Evolutionary conservation across 1,139 yeast species (phyloP), one percentile per base, ranked within the genome.

Genomic region (Candida labiduridarum): DNA sequence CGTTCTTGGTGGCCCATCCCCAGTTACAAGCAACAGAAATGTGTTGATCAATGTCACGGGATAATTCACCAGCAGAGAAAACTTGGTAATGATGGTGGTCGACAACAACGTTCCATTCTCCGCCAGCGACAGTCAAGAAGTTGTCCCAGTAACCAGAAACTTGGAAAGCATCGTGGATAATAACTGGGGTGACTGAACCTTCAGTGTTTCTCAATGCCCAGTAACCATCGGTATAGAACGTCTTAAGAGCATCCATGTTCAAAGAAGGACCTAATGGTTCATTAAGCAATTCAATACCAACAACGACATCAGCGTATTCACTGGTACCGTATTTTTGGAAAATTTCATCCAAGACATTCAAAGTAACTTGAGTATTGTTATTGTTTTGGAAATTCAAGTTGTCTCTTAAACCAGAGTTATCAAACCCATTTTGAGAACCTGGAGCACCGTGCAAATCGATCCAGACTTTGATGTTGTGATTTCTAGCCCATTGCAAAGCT

Each of bases 341-440:
- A 47, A 80, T 68, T 38, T 68, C 67, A 44, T 75, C 62, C 58
- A 84, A 68, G 1, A 82, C 85, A 43, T 76, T 71, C 49, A 81
- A 67, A 12, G 94, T 83, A 33, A 79, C 59, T 46, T 79, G 70
- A 42, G 76, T 69, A 60, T 87, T 83, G 57, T 70, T 61, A 42
- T 72, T 77, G 22, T 74, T 71, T 66, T 84, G 85, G 82, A 87
- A 90, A 9, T 73, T 72, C 51, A 79, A 61, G 6, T 63, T 55
- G 62, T 89, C 97, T 60, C 97, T 80, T 54, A 82, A 72, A 18
- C 99, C 99, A 10, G 97, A 89, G 72, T 92, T 92, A 67, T 94
- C 99, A 65, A 92, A 92, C 18, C 98, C 97, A 65, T 92, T 92
- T 70, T 92, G 98, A 18, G 96, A 88, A n/a, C 97, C 98, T 45